A percentile compares a stretch with the other conserved stretches of the same genome.
These are phyloP conservation scores for Fusarium begoniae DNA, from an alignment of 2,329 filamentous ascomycete genomes.

Conservation along the genomic window DNA sequence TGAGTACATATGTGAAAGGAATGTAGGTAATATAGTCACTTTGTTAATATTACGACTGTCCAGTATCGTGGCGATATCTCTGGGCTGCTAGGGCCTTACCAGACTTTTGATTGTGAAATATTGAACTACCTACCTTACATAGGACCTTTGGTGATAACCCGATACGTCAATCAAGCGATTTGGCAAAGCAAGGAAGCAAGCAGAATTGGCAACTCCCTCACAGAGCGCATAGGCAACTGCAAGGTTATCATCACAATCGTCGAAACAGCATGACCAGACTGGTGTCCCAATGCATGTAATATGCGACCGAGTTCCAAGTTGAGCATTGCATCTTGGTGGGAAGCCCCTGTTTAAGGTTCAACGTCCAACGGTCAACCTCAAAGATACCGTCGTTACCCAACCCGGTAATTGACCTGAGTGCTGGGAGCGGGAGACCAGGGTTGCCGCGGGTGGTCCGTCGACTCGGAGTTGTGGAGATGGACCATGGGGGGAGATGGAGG, in stretches of 20 bases:
- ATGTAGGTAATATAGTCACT: not conserved
- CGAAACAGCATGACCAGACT: not conserved
- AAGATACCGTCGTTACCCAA: conserved; percentile 14
- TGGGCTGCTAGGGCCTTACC: not conserved
- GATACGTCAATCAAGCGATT: not conserved
- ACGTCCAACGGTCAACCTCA: conserved; percentile 37
- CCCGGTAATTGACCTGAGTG: conserved; percentile 35
- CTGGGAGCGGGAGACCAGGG: conserved; percentile 44
- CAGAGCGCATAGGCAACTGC: not conserved
- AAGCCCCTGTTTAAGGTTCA: conserved; percentile 28
- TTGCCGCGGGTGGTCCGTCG: conserved; percentile 36
- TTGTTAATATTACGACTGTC: not conserved
- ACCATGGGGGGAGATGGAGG: conserved; percentile 11
- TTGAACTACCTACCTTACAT: not conserved
- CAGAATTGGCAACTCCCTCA: too few species aligned
- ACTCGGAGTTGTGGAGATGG: conserved; percentile 42
- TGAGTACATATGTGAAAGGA: not conserved
- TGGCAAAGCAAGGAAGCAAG: not conserved
- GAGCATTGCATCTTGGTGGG: conserved; percentile 7
- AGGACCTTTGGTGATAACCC: too few species aligned
- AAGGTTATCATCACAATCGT: not conserved
- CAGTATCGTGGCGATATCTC: too few species aligned
- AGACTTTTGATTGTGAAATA: not conserved
- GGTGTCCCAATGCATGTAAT: not conserved
- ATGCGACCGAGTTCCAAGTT: not conserved